Base-by-base conservation (phyloP, 2,329 filamentous ascomycete genomes). In the Xylariaceae sp. region DNA sequence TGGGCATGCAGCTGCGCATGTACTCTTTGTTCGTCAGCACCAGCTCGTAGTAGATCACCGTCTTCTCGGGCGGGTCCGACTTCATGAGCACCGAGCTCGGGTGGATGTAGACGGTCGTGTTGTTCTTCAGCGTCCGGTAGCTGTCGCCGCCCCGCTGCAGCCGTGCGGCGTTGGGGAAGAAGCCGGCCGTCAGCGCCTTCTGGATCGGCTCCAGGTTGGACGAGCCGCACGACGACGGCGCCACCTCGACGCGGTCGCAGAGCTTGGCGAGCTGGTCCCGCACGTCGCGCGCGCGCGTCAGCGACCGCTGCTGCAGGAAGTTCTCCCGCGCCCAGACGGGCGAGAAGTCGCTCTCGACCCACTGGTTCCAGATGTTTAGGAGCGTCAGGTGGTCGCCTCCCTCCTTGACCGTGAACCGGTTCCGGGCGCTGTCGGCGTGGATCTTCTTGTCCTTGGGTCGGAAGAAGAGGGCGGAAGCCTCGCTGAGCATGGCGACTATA, bases 401-500 rank as follows among this genome's bases (percentile, higher is more conserved):
- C 45, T 94, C 88, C 53, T 88, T 87, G 59, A 90, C 71, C 0
- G 88, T 94, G 64, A 97, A 97, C 2, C 90, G 79, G 24, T 84
- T 83, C 11, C 88, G 81, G 0, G 92, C 92, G 46, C 85, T 87
- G 61, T 98, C 90, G 9, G 92, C 92, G 56, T 96, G 87, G 18
- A 96, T 83, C 61, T 95, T 95, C 70, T 97, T 96, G 66, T 98
- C 89, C 59, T 96, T 95, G 14, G 92, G 89, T 0, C 88, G 76
- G 73, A 94, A 94, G 70, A 96, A 98, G 4, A 98, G 74, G 0
- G 88, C 83, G 3, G 83, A 88, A 2, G 86, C 80, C 65, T 97
- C 92, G 44, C 85, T 81, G 1, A 97, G 75, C 86, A 97, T 95
- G 29, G 89, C 81, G n/a, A 97, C 87, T 34, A 97, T 87, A 0